These are phyloP conservation scores for Erysimum cheiri DNA, from an alignment of 441 rosid species.

Conservation along the genomic window DNA sequence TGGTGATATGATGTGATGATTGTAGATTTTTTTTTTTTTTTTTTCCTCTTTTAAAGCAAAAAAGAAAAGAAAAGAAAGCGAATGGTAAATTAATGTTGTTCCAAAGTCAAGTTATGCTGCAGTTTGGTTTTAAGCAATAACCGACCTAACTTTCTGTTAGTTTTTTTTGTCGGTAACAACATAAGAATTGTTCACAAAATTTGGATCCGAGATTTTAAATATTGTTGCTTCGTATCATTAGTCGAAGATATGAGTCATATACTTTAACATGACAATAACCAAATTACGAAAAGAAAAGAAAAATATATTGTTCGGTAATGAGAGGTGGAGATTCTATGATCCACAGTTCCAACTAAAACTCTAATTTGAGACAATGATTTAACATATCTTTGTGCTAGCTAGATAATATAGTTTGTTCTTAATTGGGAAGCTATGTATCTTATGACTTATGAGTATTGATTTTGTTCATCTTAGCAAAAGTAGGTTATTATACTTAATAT, in stretches of 20 bases:
- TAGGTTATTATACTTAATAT: not conserved
- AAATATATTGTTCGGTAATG: not conserved
- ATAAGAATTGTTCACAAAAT: slow-evolving; percentile 5
- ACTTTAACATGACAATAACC: not conserved
- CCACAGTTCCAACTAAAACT: not conserved
- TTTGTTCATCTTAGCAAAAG: not conserved
- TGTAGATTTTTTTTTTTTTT: not conserved
- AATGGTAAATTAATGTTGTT: slow-evolving; percentile 20
- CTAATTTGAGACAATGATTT: too few relatives aligned
- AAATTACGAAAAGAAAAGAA: not conserved
- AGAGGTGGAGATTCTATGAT: not conserved
- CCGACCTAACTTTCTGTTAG: slow-evolving; percentile 26
- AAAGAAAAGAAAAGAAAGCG: not conserved
- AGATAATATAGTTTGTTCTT: not conserved
- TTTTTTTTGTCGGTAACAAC: slow-evolving; percentile 30
- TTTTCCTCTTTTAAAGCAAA: not conserved
- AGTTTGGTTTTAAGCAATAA: not conserved
- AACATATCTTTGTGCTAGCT: not conserved
- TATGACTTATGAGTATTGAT: not conserved
- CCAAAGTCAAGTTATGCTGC: slow-evolving; percentile 33
- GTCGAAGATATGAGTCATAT: not conserved
- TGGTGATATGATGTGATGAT: slow-evolving; percentile 22
- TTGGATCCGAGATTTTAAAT: not conserved
- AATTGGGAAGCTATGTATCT: slow-evolving; percentile 4
- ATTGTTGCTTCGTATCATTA: slow-evolving; percentile 2